Evolutionary conservation across 768 basidiomycete species (phyloP).

Genomic region (Agaricus subrufescens): DNA sequence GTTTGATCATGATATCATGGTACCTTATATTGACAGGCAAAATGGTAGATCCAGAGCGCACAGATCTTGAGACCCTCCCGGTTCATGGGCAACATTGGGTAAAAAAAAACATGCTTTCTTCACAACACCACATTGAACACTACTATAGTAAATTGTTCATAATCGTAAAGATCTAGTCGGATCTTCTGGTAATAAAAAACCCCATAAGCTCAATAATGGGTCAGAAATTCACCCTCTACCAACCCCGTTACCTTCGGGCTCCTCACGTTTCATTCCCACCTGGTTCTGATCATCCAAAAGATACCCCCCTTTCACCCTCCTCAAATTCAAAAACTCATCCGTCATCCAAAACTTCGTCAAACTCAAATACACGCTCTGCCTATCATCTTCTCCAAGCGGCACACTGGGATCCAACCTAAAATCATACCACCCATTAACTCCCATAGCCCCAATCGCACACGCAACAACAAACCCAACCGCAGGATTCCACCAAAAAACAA

Average conservation of each 20-base stretch:
- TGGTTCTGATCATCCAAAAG: neutral
- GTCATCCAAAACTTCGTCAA: constrained; percentile 22
- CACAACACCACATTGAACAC: too few relatives aligned
- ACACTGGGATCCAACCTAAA: constrained; percentile 27
- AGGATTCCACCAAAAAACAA: constrained; percentile 22
- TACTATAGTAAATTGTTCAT: too few relatives aligned
- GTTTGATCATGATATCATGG: too few relatives aligned
- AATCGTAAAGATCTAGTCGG: too few relatives aligned
- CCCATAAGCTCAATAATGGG: too few relatives aligned
- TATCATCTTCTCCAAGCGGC: constrained; percentile 36
- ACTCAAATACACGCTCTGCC: constrained; percentile 32
- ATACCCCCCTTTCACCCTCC: neutral
- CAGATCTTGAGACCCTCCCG: too few relatives aligned
- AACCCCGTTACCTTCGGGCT: neutral
- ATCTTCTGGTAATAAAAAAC: too few relatives aligned
- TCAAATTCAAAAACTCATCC: constrained; percentile 12
- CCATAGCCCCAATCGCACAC: constrained; percentile 17
- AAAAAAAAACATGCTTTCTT: too few relatives aligned
- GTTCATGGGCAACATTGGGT: too few relatives aligned
- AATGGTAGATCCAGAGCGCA: too few relatives aligned
- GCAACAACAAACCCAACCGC: constrained; percentile 18
- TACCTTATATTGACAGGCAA: too few relatives aligned
- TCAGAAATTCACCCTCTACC: too few relatives aligned
- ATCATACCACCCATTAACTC: constrained; percentile 31
- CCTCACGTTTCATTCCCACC: neutral